Percentiles rank a stretch among this genome's conserved stretches.
Evolutionary conservation across 805 yeast genomes (phyloP).

Genomic region (Babjeviella inositovora): DNA sequence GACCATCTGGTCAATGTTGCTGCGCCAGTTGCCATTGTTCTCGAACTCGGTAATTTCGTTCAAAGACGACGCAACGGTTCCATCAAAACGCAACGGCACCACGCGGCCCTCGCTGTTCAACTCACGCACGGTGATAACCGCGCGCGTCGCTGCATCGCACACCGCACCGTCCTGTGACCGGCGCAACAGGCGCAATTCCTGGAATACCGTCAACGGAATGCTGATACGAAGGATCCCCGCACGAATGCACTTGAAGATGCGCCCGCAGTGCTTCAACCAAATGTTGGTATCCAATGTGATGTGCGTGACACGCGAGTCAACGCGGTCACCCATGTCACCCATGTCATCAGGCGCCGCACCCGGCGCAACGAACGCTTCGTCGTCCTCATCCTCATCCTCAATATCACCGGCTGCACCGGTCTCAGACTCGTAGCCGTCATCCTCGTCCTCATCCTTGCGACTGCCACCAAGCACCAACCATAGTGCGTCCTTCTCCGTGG

Average conservation of each 20-base stretch:
- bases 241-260: constrained; percentile 52
- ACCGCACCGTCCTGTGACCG: constrained; percentile 59
- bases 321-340: constrained; percentile 39
- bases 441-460: constrained; percentile 5
- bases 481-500: constrained; percentile 11
- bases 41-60: constrained; percentile 66
- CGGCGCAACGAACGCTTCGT: constrained; percentile 4
- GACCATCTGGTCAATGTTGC: constrained; percentile 56
- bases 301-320: constrained; percentile 39
- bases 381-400: constrained; percentile 12
- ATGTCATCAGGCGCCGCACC: constrained; percentile 5
- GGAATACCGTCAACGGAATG: constrained; percentile 64
- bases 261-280: constrained; percentile 72
- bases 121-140: constrained; percentile 60
- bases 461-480: constrained; percentile 7
- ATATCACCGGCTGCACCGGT: constrained; percentile 12
- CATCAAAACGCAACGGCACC: constrained; percentile 51
- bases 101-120: constrained; percentile 38
- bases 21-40: constrained; percentile 56
- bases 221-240: constrained; percentile 41
- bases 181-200: constrained; percentile 56
- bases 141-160: constrained; percentile 69
- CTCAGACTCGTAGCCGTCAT: constrained; percentile 7
- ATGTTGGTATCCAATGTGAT: constrained; percentile 64
- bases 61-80: constrained; percentile 48